These are phyloP conservation scores for Eremochloa ophiuroides DNA, from an alignment of 176 grass and related monocot species.

Conservation along the genomic window DNA sequence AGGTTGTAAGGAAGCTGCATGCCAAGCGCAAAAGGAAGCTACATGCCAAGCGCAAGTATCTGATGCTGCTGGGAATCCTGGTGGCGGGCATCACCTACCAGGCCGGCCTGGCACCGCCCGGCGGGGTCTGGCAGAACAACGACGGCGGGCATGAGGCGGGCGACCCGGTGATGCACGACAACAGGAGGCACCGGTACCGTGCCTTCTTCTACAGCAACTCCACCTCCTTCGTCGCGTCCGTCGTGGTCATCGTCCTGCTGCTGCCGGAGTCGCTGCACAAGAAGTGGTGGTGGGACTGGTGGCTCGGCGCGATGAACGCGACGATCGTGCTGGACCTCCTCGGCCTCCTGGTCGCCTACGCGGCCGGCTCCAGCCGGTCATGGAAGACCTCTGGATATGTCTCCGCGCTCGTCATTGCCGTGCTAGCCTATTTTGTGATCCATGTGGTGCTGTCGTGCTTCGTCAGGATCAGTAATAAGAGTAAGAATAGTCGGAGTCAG, in stretches of 20 bases:
- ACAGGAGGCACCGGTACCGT: neutral
- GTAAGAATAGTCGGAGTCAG: neutral
- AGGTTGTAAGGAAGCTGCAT: no score
- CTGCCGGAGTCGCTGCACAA: neutral
- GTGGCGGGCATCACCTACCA: neutral
- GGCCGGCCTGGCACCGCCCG: neutral
- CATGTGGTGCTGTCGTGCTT: neutral
- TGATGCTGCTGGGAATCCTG: neutral
- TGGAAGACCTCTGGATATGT: neutral
- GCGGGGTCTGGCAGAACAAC: neutral
- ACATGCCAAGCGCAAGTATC: neutral
- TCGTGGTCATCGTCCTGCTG: neutral
- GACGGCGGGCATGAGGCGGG: neutral
- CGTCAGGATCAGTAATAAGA: neutral
- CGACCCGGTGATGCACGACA: neutral
- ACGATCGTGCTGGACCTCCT: neutral
- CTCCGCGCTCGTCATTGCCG: neutral
- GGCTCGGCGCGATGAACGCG: neutral
- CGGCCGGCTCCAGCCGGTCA: neutral
- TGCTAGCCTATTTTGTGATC: neutral
- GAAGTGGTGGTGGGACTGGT: neutral
- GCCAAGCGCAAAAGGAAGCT: neutral
- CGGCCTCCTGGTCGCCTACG: neutral
- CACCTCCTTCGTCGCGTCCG: neutral
- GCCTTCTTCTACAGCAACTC: neutral